Evolutionary conservation across 306 rosid species (phyloP).

Genomic region (Styphnolobium japonicum): DNA sequence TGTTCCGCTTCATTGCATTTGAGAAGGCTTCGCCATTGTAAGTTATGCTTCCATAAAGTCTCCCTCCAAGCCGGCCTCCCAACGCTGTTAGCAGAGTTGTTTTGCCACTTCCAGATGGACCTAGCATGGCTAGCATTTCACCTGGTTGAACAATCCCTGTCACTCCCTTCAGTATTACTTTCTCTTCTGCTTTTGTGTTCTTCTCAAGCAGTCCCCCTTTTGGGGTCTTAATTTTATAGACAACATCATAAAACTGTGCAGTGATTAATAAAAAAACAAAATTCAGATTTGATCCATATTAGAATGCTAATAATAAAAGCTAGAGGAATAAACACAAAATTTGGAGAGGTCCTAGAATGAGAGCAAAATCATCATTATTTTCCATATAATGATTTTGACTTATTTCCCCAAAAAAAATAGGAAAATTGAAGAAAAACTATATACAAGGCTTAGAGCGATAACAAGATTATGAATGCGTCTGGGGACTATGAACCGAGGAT

Average conservation of each 20-base stretch:
- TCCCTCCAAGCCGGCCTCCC: constrained; percentile 60
- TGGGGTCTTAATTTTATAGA: constrained; percentile 42
- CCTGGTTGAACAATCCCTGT: constrained; percentile 66
- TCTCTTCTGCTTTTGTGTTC: constrained; percentile 33
- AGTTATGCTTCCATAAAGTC: constrained; percentile 35
- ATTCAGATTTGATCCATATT: neutral
- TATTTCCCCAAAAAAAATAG: neutral
- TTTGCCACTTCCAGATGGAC: constrained; percentile 92
- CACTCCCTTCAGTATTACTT: constrained; percentile 53
- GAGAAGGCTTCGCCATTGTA: constrained; percentile 45
- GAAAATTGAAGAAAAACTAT: neutral
- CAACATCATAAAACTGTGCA: constrained; percentile 60
- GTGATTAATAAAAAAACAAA: neutral
- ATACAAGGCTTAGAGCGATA: too few species aligned
- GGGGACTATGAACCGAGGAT: neutral
- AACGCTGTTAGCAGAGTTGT: constrained; percentile 72
- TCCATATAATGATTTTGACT: neutral
- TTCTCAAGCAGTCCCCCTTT: constrained; percentile 27
- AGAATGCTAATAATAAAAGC: neutral
- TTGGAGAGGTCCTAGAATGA: neutral
- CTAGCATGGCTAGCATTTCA: constrained; percentile 77
- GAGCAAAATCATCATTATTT: neutral
- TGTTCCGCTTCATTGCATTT: constrained; percentile 51
- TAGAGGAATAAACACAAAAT: neutral
- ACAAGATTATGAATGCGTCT: neutral